phyloP scores from a whole-genome alignment of 306 rosid species.

The Dalbergia cultrata region DNA sequence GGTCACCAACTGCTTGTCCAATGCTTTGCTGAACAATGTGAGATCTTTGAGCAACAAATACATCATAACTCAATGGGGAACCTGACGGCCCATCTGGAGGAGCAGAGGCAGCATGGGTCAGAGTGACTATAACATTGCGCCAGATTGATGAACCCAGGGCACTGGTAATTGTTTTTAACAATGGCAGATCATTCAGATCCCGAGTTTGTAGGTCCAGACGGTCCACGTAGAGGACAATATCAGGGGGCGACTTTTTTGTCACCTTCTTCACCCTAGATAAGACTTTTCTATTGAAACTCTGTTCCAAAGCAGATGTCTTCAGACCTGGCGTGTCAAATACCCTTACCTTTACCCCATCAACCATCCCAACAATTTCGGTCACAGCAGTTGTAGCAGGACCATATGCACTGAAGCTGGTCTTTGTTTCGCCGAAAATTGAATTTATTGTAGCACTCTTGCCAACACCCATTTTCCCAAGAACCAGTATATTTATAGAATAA shows the following conservation, averaged over 20 bases:
- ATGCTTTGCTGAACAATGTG: slow-evolving; percentile 91
- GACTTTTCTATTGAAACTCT: slow-evolving; percentile 67
- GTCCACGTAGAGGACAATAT: slow-evolving; percentile 92
- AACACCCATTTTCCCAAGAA: slow-evolving; percentile 93
- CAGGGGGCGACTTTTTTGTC: slow-evolving; percentile 84
- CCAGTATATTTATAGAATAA: slow-evolving; percentile 83
- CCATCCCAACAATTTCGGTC: slow-evolving; percentile 81
- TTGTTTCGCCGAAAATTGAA: slow-evolving; percentile 90
- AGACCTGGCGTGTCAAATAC: slow-evolving; percentile 95
- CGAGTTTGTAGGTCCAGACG: slow-evolving; percentile 89
- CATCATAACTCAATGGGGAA: slow-evolving; percentile 86
- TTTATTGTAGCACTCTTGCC: slow-evolving; percentile 99
- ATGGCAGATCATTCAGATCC: slow-evolving; percentile 89
- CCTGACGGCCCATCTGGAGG: slow-evolving; percentile 99
- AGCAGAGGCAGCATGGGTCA: slow-evolving; percentile 95
- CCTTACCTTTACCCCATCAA: slow-evolving; percentile 85
- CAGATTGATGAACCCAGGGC: slow-evolving; percentile 83
- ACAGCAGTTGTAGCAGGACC: slow-evolving; percentile 85
- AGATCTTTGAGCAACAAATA: slow-evolving; percentile 91
- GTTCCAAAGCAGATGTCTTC: slow-evolving; percentile 83
- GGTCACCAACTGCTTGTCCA: slow-evolving; percentile 97
- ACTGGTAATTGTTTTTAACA: slow-evolving; percentile 73
- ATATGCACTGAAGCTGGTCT: slow-evolving; percentile 75
- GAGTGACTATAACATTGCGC: slow-evolving; percentile 80
- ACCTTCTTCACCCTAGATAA: slow-evolving; percentile 74